These are phyloP conservation scores for Saccharomyces uvarum DNA, from an alignment of 1,139 yeast genomes.

Conservation along the genomic window DNA sequence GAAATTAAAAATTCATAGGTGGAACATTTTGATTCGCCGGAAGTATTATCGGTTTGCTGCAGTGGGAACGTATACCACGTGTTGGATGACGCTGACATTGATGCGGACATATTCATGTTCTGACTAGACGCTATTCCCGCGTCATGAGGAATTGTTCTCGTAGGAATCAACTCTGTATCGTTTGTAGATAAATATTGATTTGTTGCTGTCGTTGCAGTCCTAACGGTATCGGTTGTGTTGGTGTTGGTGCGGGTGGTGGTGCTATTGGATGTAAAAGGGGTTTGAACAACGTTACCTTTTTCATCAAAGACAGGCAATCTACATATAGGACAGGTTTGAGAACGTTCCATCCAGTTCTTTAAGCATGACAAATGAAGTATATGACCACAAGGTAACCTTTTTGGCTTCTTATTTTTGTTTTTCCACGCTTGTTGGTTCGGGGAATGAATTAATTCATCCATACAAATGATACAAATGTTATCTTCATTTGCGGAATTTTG, in stretches of 20 bases:
- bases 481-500: slow-evolving; percentile 47
- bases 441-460: slow-evolving; percentile 26
- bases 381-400: slow-evolving; percentile 76
- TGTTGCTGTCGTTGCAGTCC: background rate
- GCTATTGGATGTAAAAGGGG: background rate
- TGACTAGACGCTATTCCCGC: background rate
- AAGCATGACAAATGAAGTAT: slow-evolving; percentile 85
- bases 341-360: slow-evolving; percentile 87
- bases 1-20: background rate
- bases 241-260: background rate
- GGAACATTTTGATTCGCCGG: background rate
- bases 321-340: slow-evolving; percentile 89
- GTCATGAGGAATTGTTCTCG: background rate
- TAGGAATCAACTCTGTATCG: background rate
- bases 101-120: background rate
- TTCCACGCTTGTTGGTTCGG: slow-evolving; percentile 2
- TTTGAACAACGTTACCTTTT: slow-evolving; percentile 18
- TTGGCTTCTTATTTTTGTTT: slow-evolving; percentile 41
- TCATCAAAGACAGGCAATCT: slow-evolving; percentile 56
- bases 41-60: background rate
- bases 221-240: background rate
- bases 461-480: slow-evolving; percentile 39
- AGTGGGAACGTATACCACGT: background rate
- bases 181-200: background rate
- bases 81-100: background rate